A percentile compares a stretch with the other conserved stretches of the same genome.
phyloP scores from a whole-genome alignment of 345 rosid species.

The Nasturtium officinale region DNA sequence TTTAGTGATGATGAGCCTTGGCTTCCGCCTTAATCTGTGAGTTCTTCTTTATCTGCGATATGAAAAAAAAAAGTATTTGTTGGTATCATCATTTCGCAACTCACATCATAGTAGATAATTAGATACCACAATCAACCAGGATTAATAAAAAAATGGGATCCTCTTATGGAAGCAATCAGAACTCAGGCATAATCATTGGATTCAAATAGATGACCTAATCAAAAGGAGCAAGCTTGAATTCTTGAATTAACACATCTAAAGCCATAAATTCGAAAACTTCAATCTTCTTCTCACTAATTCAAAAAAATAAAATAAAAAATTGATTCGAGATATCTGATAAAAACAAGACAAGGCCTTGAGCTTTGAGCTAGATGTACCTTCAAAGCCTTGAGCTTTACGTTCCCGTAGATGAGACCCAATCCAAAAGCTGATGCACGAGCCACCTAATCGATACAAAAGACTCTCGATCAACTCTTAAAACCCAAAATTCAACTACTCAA shows the following conservation, averaged over 20 bases:
- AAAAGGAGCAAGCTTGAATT: constrained; percentile 4
- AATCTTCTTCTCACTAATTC: background rate
- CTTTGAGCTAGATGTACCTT: constrained; percentile 44
- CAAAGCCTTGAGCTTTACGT: constrained; percentile 66
- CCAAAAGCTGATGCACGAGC: constrained; percentile 76
- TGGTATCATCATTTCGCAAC: constrained; percentile 2
- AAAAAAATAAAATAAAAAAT: background rate
- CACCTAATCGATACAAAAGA: constrained; percentile 47
- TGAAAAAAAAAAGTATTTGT: background rate
- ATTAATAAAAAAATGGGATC: background rate
- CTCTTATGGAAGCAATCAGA: background rate
- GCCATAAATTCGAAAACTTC: constrained; percentile 8
- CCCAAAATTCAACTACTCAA: constrained; percentile 5
- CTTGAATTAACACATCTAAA: background rate
- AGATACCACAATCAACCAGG: background rate
- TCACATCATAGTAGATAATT: background rate
- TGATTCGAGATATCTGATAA: background rate
- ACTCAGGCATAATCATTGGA: constrained; percentile 4
- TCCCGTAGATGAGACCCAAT: constrained; percentile 64
- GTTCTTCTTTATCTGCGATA: constrained; percentile 43
- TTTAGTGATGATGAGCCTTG: constrained; percentile 45
- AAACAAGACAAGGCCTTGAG: background rate
- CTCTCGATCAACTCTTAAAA: constrained; percentile 7
- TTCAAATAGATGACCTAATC: background rate
- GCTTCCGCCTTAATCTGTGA: constrained; percentile 42